These are phyloP conservation scores for Xerocomellus chrysenteron DNA, from an alignment of 768 basidiomycete genomes.

Conservation along the genomic window DNA sequence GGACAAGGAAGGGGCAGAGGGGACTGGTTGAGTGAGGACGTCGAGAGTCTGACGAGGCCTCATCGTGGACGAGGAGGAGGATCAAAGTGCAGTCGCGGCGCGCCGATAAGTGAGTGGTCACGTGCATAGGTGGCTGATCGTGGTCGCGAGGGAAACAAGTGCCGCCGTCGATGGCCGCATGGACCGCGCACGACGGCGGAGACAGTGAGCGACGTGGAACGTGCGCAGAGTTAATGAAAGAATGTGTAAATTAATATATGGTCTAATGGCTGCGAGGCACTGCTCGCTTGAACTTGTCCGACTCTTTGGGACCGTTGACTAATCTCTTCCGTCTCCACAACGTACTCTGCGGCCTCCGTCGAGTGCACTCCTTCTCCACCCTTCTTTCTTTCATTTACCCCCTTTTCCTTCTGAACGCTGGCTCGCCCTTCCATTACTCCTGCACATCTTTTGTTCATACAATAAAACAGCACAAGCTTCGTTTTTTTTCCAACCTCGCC, in stretches of 20 bases:
- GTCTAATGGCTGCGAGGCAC: too few species aligned
- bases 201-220: conserved; percentile 8
- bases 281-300: neutral
- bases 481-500: conserved; percentile 28
- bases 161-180: conserved; percentile 3
- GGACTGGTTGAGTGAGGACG: conserved; percentile 29
- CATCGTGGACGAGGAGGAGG: conserved; percentile 18
- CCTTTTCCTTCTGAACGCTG: conserved; percentile 22
- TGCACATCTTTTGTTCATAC: conserved; percentile 8
- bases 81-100: conserved; percentile 2
- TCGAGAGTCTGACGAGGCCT: conserved; percentile 16
- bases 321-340: conserved; percentile 19
- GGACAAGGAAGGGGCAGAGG: conserved; percentile 24
- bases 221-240: conserved; percentile 5
- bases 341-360: conserved; percentile 3
- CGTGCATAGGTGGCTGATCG: conserved; percentile 2
- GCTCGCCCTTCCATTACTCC: conserved; percentile 18
- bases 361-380: neutral
- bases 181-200: conserved; percentile 5
- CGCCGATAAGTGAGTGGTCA: conserved; percentile 11
- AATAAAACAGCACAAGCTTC: conserved; percentile 10
- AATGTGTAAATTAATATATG: neutral
- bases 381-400: conserved; percentile 10
- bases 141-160: conserved; percentile 14
- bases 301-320: conserved; percentile 1